Evolutionary conservation across 371 early-diverging fungal species (phyloP).

Genomic region (Encephalitozoon cuniculi): DNA sequence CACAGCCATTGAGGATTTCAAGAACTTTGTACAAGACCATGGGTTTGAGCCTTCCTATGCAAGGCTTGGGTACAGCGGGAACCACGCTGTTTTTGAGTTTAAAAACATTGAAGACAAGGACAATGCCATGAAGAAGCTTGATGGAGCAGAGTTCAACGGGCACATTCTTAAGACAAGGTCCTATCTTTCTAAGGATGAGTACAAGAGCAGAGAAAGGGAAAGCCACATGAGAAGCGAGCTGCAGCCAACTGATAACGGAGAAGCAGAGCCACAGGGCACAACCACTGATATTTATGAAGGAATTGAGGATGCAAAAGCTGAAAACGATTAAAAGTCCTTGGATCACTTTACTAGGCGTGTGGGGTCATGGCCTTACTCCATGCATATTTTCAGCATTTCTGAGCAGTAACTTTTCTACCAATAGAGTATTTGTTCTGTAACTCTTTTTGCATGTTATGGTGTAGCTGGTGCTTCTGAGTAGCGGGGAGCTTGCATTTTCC

Average conservation of each 20-base stretch:
- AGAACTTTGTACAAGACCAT: slow-evolving; percentile 22
- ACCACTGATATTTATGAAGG: not conserved
- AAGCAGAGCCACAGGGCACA: not conserved
- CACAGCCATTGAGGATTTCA: slow-evolving; percentile 7
- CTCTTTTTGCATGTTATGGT: not conserved
- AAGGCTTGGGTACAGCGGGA: slow-evolving; percentile 28
- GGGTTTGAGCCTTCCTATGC: slow-evolving; percentile 41
- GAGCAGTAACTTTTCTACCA: slow-evolving; percentile 6
- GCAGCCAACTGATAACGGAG: not conserved
- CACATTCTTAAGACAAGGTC: slow-evolving; percentile 6
- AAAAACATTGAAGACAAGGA: slow-evolving; percentile 36
- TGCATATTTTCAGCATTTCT: not conserved
- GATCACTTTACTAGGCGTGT: not conserved
- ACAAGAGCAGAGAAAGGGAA: not conserved
- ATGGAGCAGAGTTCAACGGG: slow-evolving; percentile 24
- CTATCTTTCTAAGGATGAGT: slow-evolving; percentile 7
- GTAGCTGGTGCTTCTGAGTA: slow-evolving; percentile 2
- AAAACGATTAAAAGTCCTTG: not conserved
- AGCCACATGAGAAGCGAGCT: not conserved
- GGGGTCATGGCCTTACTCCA: not conserved
- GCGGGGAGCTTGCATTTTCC: not conserved
- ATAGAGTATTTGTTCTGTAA: not conserved
- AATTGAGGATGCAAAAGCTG: not conserved
- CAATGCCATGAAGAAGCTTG: slow-evolving; percentile 22
- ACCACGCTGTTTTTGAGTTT: slow-evolving; percentile 48